Percentiles rank a stretch among this genome's conserved stretches.
These are phyloP conservation scores for Angomonas deanei DNA, from an alignment of 208 protist genomes.

Conservation along the genomic window DNA sequence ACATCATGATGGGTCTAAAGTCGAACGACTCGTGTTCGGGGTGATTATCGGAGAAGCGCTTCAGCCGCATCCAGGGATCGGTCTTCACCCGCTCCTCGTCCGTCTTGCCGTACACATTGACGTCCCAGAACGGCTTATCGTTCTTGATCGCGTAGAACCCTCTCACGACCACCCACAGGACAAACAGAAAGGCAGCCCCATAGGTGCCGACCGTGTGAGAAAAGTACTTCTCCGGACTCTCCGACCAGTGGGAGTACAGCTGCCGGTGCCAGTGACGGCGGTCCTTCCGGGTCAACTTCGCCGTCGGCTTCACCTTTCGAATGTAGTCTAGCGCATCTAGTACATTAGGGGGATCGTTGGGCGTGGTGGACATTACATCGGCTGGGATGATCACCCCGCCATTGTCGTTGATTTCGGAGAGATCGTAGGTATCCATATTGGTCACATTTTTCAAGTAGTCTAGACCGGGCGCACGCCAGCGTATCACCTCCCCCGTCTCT, in stretches of 20 bases:
- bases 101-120: conserved; percentile 70
- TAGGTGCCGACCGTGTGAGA: conserved; percentile 63
- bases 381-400: conserved; percentile 76
- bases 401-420: conserved; percentile 87
- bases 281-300: conserved; percentile 83
- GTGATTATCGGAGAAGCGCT: conserved; percentile 79
- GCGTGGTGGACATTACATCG: conserved; percentile 68
- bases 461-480: conserved; percentile 74
- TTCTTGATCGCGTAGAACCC: conserved; percentile 84
- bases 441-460: conserved; percentile 79
- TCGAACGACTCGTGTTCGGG: conserved; percentile 79
- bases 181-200: conserved; percentile 45
- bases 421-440: conserved; percentile 83
- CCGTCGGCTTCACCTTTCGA: conserved; percentile 43
- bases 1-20: conserved; percentile 68
- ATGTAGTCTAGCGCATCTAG: conserved; percentile 80
- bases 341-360: conserved; percentile 60
- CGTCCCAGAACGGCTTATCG: conserved; percentile 85
- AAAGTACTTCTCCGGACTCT: conserved; percentile 77
- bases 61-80: conserved; percentile 67
- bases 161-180: conserved; percentile 62
- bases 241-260: conserved; percentile 78
- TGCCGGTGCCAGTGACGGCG: conserved; percentile 72
- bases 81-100: conserved; percentile 50
- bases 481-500: conserved; percentile 67